Conservation (phyloP, 2,329 filamentous ascomycete genomes). For the Paraconiothyrium brasiliense region DNA sequence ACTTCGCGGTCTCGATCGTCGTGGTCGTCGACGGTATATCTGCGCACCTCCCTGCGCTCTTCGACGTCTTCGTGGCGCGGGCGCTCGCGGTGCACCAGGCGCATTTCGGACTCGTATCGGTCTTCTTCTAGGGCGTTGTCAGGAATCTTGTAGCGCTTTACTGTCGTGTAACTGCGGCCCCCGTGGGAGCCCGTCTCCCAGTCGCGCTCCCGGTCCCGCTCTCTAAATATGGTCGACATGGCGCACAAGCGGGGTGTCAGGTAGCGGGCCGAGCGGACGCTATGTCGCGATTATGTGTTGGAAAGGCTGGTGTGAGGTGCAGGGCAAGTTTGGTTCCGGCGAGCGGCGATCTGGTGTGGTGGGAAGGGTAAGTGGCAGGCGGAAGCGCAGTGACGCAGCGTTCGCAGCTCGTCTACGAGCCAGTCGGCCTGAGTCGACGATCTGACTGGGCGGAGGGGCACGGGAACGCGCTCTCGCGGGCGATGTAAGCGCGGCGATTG, state of each 20-base stretch:
- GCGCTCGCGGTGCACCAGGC: constrained; percentile 53
- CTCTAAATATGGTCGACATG: constrained; percentile 59
- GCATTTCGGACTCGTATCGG: constrained; percentile 58
- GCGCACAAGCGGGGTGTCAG: constrained; percentile 17
- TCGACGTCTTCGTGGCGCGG: constrained; percentile 39
- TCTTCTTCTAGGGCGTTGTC: constrained; percentile 55
- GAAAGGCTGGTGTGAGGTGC: not conserved
- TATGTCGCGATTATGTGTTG: constrained; percentile 1
- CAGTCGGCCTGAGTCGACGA: constrained; percentile 10
- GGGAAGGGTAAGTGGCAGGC: constrained; percentile 5
- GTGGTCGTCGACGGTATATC: constrained; percentile 52
- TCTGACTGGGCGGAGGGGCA: constrained; percentile 21
- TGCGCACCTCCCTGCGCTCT: constrained; percentile 45
- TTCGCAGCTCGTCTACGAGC: constrained; percentile 3
- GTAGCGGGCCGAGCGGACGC: not conserved
- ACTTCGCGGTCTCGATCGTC: constrained; percentile 41
- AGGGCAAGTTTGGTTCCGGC: constrained; percentile 4
- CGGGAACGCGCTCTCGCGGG: constrained; percentile 10
- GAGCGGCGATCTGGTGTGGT: constrained; percentile 2
- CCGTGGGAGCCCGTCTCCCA: constrained; percentile 52
- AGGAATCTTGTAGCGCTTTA: constrained; percentile 68
- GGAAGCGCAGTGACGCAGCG: constrained; percentile 15
- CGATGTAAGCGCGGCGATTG: constrained; percentile 21
- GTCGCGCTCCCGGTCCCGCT: constrained; percentile 57
- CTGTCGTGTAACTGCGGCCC: constrained; percentile 60